A percentile compares a stretch with the other conserved stretches of the same genome.
phyloP scores from a whole-genome alignment of 2,329 filamentous ascomycete species.

The Tolypocladium nubicola region DNA sequence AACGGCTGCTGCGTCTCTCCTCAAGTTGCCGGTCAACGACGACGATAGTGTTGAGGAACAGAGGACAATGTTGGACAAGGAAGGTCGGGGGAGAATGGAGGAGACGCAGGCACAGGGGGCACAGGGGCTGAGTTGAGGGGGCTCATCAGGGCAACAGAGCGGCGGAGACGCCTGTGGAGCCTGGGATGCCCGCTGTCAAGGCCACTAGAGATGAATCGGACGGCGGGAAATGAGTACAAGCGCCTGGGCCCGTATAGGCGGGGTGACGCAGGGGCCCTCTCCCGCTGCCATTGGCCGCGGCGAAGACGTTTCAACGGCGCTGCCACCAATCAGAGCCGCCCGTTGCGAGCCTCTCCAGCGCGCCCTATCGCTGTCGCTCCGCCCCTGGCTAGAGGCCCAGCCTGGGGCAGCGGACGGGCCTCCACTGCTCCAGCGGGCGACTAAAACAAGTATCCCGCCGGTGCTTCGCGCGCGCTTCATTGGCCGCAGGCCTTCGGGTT shows the following conservation, averaged over 20 bases:
- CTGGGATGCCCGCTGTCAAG: neutral
- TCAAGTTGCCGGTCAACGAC: neutral
- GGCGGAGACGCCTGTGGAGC: neutral
- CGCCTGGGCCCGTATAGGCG: neutral
- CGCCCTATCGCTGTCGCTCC: neutral
- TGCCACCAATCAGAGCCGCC: constrained; percentile 1
- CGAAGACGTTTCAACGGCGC: neutral
- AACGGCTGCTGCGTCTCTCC: neutral
- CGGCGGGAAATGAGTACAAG: constrained; percentile 6
- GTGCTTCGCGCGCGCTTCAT: neutral
- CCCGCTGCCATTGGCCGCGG: constrained; percentile 2
- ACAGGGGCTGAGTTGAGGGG: neutral
- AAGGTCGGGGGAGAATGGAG: neutral
- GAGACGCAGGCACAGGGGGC: neutral
- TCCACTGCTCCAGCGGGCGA: neutral
- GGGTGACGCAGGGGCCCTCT: constrained; percentile 3
- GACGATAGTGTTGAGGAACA: neutral
- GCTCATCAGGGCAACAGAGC: neutral
- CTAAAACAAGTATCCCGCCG: neutral
- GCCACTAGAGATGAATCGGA: neutral
- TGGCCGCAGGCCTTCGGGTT: neutral
- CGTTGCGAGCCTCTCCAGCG: neutral
- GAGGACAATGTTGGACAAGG: neutral
- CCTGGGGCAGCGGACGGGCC: neutral
- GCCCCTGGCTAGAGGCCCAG: neutral